These are phyloP conservation scores for Pleurotus pulmonarius DNA, from an alignment of 768 basidiomycete species.

Conservation along the genomic window DNA sequence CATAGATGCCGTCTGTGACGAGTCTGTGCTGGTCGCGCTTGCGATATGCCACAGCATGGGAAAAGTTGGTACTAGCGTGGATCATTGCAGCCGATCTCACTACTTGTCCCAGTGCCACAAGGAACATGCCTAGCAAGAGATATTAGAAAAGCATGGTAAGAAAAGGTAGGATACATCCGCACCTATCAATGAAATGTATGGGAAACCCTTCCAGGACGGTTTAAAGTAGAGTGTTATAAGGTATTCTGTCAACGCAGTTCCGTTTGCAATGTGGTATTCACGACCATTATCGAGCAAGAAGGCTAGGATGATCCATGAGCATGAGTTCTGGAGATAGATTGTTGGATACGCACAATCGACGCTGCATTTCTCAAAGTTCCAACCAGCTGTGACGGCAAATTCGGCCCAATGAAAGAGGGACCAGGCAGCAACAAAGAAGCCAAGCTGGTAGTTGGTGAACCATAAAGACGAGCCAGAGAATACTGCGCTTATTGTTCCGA, in stretches of 20 bases:
- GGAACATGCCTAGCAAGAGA: constrained; percentile 47
- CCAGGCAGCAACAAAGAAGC: constrained; percentile 82
- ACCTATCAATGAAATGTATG: constrained; percentile 63
- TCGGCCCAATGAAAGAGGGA: constrained; percentile 90
- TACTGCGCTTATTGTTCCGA: constrained; percentile 49
- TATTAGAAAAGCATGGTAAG: neutral
- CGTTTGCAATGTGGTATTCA: constrained; percentile 83
- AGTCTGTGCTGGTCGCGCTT: constrained; percentile 75
- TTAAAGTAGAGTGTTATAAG: constrained; percentile 63
- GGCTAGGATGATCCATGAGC: constrained; percentile 43
- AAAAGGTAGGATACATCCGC: constrained; percentile 14
- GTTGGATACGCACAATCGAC: constrained; percentile 73
- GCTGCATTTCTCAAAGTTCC: constrained; percentile 90
- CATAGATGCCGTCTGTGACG: constrained; percentile 87
- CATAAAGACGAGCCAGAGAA: constrained; percentile 37
- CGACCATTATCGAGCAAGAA: constrained; percentile 90
- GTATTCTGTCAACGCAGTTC: constrained; percentile 77
- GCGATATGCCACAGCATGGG: constrained; percentile 76
- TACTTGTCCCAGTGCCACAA: constrained; percentile 69
- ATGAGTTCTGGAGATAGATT: neutral
- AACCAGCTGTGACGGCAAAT: constrained; percentile 93
- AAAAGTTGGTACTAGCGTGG: constrained; percentile 90
- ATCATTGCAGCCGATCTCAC: constrained; percentile 94
- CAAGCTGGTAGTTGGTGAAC: constrained; percentile 76
- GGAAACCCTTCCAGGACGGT: constrained; percentile 57